These are phyloP conservation scores for Nephromyces sp. DNA, from an alignment of 169 alveolate genomes.

Conservation along the genomic window DNA sequence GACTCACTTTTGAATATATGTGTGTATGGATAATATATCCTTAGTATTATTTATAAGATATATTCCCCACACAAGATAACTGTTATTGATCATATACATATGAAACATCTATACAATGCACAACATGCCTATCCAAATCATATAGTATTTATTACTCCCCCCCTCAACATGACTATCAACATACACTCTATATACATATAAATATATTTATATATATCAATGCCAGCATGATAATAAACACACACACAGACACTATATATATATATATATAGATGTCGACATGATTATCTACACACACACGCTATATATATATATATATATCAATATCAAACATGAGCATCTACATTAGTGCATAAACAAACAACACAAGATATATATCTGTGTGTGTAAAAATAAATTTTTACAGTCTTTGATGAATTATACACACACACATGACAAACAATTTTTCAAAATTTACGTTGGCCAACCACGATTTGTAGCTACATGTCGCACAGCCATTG, in stretches of 20 bases:
- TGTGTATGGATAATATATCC: not conserved
- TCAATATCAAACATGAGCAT: not conserved
- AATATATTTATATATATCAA: no score
- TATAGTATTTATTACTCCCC: not conserved
- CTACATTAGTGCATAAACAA: not conserved
- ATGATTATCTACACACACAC: not conserved
- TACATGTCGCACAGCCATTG: constrained; percentile 58
- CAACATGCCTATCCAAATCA: not conserved
- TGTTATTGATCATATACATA: not conserved
- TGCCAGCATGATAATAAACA: no score
- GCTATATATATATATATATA: not conserved
- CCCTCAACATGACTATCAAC: not conserved
- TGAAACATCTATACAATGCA: not conserved
- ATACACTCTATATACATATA: not conserved
- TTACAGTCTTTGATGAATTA: constrained; percentile 27
- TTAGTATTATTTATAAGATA: not conserved
- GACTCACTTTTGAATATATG: not conserved
- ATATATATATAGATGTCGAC: not conserved
- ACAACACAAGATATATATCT: not conserved
- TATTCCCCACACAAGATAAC: not conserved
- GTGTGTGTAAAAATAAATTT: not conserved
- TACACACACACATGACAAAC: constrained; percentile 3
- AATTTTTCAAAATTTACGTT: constrained; percentile 61
- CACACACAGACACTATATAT: no score
- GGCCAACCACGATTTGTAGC: constrained; percentile 69